phyloP scores from a whole-genome alignment of 129 eudicot genomes.

The Flaveria ramosissima region DNA sequence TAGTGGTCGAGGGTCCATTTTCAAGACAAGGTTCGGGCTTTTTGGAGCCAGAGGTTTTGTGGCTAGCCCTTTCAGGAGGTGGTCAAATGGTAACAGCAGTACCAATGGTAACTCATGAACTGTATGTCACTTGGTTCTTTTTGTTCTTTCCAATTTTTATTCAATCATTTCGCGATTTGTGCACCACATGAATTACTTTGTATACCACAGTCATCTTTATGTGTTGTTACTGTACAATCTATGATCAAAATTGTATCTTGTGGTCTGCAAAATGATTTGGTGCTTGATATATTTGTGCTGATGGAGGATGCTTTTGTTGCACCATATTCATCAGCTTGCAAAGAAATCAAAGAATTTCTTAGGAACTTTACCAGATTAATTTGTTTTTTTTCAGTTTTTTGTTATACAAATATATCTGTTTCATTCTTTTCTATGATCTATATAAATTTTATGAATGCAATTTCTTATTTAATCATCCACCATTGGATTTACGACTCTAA shows the following conservation, averaged over 20 bases:
- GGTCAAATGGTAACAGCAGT: slow-evolving; percentile 47
- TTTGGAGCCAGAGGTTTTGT: slow-evolving; percentile 57
- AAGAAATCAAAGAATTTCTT: not conserved
- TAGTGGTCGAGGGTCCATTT: slow-evolving; percentile 13
- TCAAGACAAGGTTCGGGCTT: slow-evolving; percentile 49
- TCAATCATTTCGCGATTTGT: not conserved
- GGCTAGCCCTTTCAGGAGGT: slow-evolving; percentile 55
- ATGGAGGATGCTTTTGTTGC: not conserved
- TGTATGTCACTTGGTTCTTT: not conserved
- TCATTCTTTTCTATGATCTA: not conserved
- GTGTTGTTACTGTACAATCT: not conserved
- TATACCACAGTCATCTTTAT: not conserved
- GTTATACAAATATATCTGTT: not conserved
- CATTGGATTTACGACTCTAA: not conserved
- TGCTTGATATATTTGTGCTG: not conserved
- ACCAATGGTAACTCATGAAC: slow-evolving; percentile 24
- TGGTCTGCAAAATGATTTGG: not conserved
- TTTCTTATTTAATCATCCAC: not conserved
- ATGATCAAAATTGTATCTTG: not conserved
- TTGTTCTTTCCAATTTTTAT: not conserved
- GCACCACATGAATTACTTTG: not conserved
- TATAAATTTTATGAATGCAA: slow-evolving; percentile 6
- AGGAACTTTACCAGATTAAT: too few species aligned
- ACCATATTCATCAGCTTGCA: slow-evolving; percentile 1
- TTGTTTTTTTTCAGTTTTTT: too few species aligned